Evolutionary conservation across 495 filamentous ascomycete species (phyloP), one percentile per base, ranked within the genome.

Genomic region (Annulohypoxylon maeteangense): DNA sequence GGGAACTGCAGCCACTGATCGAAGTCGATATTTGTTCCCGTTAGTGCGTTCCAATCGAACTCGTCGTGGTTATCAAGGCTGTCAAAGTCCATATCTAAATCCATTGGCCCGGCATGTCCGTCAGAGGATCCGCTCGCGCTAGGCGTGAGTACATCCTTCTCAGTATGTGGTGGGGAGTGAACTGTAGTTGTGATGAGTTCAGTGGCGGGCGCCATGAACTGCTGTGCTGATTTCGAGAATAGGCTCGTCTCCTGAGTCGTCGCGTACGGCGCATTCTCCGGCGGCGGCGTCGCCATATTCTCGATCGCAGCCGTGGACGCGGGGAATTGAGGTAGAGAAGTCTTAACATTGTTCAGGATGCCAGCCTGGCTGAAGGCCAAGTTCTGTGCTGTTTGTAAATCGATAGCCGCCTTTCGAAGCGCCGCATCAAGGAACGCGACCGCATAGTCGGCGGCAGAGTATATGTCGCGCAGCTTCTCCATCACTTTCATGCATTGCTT

Each of bases 401-500:
- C 82, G 36, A 93, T 92, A 62, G 90, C 88, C 0, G 91, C 92
- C 79, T 94, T 94, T 65, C 90, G 87, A 55, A 94, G 90, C 0
- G 93, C 92, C 4, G 92, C 92, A 73, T 95, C 90, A 20, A 97
- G 82, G 82, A 97, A 96, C 12, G 90, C 90, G 2, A 89, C 92
- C 18, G 91, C 91, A 72, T 93, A 97, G 77, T 95, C 93, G 29
- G 93, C 93, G 0, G 92, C 92, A 1, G 93, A 88, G 75, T 97
- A 97, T 59, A 90, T 93, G 65, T 94, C 92, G 29, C 92, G 89
- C 12, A 97, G 85, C 50, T 87, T 87, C 72, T 91, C 87, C 79
- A 97, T 88, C 58, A 95, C 92, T 40, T 87, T 86, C 90, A 95
- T 94, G 82, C 93, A 95, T 75, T 93, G 87, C 75, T 88, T 89